Percentiles rank a stretch among this genome's conserved stretches.
Evolutionary conservation across 352 stramenopile genomes (phyloP).

Genomic region (Globisporangium polare): DNA sequence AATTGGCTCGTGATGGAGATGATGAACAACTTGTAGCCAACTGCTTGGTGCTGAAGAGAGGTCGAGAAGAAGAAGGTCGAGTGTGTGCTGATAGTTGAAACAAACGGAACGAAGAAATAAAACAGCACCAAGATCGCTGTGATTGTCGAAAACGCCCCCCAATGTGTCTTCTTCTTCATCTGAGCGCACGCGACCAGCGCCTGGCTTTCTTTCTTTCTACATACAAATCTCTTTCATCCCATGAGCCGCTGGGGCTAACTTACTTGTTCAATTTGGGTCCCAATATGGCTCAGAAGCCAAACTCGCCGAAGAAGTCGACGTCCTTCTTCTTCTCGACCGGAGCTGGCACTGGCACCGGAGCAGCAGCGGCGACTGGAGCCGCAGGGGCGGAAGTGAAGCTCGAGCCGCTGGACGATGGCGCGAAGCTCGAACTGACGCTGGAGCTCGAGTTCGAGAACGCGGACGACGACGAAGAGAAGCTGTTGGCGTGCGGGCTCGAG

Average conservation of each 20-base stretch:
- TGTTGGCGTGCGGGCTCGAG: constrained; percentile 29
- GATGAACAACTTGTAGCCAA: not conserved
- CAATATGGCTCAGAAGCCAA: too few species aligned
- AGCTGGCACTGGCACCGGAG: constrained; percentile 19
- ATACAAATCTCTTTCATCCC: not conserved
- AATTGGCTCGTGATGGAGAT: not conserved
- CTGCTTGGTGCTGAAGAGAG: not conserved
- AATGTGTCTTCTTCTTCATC: not conserved
- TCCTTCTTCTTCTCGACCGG: constrained; percentile 65
- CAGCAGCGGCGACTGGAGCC: constrained; percentile 10
- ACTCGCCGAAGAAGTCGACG: constrained; percentile 84
- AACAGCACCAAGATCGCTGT: constrained; percentile 6
- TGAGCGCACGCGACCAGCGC: not conserved
- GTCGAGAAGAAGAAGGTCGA: constrained; percentile 1
- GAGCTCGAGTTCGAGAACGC: constrained; percentile 27
- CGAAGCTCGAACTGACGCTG: constrained; percentile 22
- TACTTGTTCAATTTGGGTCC: too few species aligned
- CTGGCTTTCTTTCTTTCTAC: not conserved
- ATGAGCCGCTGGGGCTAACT: constrained; percentile 7
- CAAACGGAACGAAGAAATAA: constrained; percentile 8
- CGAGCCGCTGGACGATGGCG: constrained; percentile 17
- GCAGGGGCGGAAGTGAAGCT: constrained; percentile 16
- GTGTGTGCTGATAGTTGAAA: constrained; percentile 9
- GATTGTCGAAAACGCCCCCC: constrained; percentile 4
- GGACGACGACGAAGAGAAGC: constrained; percentile 42